Evolutionary conservation across 2,329 filamentous ascomycete genomes (phyloP).

Genomic region (Orbilia blumenaviensis): DNA sequence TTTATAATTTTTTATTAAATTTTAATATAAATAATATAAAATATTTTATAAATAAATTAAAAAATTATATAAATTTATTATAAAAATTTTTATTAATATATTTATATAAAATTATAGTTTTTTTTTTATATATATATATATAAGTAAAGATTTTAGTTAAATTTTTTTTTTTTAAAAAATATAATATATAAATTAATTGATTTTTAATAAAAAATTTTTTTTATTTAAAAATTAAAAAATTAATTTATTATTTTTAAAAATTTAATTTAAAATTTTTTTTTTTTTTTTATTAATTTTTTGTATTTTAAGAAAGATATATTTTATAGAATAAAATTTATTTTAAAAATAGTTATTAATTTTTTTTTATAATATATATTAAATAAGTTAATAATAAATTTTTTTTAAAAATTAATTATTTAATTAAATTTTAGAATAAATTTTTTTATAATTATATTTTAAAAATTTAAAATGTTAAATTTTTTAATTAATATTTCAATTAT

Average conservation of each 20-base stretch:
- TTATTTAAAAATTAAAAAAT: not conserved
- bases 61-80: not conserved
- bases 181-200: slow-evolving; percentile 6
- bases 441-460: not conserved
- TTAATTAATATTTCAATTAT: not conserved
- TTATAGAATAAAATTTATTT: not conserved
- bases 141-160: not conserved
- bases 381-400: not conserved
- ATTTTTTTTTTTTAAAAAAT: not conserved
- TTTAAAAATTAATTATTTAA: not conserved
- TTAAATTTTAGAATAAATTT: not conserved
- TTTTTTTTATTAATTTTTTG: not conserved
- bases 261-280: not conserved
- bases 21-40: not conserved
- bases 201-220: not conserved
- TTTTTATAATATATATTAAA: not conserved
- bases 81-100: slow-evolving; percentile 3
- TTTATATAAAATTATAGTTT: not conserved
- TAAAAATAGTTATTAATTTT: not conserved
- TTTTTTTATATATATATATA: slow-evolving; percentile 3
- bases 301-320: not conserved
- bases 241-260: not conserved
- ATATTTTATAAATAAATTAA: slow-evolving; percentile 2
- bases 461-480: not conserved
- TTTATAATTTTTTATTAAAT: not conserved